phyloP scores from a whole-genome alignment of 2,329 filamentous ascomycete genomes.

The Calonectria leucothoes region DNA sequence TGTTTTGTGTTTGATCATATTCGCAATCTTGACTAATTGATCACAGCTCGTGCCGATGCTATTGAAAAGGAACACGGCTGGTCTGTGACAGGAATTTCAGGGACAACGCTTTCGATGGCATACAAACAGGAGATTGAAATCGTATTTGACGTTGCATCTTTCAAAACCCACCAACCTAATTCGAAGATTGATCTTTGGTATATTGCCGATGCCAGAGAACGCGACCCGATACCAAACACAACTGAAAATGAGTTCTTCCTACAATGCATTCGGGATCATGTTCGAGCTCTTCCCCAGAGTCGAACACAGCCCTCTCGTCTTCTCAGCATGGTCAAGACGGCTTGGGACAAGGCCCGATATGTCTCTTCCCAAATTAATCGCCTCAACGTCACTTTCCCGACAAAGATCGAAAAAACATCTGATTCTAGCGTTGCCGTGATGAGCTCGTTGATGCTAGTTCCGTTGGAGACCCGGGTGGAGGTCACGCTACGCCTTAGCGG shows the following conservation, averaged over 20 bases:
- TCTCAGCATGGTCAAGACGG: conserved; percentile 67
- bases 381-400: conserved; percentile 74
- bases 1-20: background rate
- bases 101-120: conserved; percentile 76
- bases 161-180: conserved; percentile 60
- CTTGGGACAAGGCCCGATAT: conserved; percentile 74
- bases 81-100: conserved; percentile 74
- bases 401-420: conserved; percentile 70
- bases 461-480: conserved; percentile 76
- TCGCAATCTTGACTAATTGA: background rate
- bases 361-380: conserved; percentile 71
- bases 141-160: conserved; percentile 75
- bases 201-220: conserved; percentile 68
- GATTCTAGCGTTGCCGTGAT: conserved; percentile 74
- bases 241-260: conserved; percentile 81
- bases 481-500: conserved; percentile 68
- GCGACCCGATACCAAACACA: conserved; percentile 66
- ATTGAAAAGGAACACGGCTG: conserved; percentile 78
- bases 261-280: conserved; percentile 75
- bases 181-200: conserved; percentile 77
- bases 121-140: conserved; percentile 80
- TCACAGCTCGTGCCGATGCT: conserved; percentile 70
- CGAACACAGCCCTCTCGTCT: conserved; percentile 68
- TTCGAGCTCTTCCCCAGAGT: conserved; percentile 71
- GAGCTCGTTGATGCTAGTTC: conserved; percentile 70